Evolutionary conservation across 345 rosid genomes (phyloP), one percentile per base, ranked within the genome.

Genomic region (Excoecaria cochinchinensis): DNA sequence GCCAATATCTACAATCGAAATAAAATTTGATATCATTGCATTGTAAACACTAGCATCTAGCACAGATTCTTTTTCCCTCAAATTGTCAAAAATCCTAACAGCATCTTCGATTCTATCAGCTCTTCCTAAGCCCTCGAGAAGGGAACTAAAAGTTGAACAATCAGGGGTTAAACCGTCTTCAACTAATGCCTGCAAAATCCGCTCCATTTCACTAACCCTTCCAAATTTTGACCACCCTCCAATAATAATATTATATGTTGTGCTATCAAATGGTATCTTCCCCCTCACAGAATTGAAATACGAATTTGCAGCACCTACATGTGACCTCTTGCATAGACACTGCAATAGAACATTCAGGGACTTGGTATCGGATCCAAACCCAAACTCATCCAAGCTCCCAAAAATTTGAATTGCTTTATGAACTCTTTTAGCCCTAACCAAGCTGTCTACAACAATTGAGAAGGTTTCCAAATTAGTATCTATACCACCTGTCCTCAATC

Each of bases 151-250:
- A 76, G 94, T 90, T 3, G 48, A 77, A 86, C 87, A 83, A 80
- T 87, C 82, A 4, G 94, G 89, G 78, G 38, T 58, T 25, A 89
- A 77, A 42, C 92, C 97, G 83, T 76, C 76, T 39, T 78, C 89
- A 19, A 83, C 82, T 97, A 92, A 87, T 80, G 77, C 87, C 81
- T 86, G 85, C 85, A 91, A 62, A 63, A 88, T 55, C 83, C 83
- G 88, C 76, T 86, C 91, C 40, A 90, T 88, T 69, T 86, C 89
- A 72, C 77, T 72, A 51, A 89, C 82, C 70, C 84, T 85, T 50
- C 95, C 97, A 46, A 81, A 78, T 78, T 85, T 90, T n/a, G 97
- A 85, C 97, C 97, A 95, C 60, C 95, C 99, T 53, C 82, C 74
- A 4, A 92, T 78, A 53, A 91, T 71, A 59, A 81, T 74, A 66